phyloP scores from a whole-genome alignment of 257 asterid species.

The Capsicum chinense region DNA sequence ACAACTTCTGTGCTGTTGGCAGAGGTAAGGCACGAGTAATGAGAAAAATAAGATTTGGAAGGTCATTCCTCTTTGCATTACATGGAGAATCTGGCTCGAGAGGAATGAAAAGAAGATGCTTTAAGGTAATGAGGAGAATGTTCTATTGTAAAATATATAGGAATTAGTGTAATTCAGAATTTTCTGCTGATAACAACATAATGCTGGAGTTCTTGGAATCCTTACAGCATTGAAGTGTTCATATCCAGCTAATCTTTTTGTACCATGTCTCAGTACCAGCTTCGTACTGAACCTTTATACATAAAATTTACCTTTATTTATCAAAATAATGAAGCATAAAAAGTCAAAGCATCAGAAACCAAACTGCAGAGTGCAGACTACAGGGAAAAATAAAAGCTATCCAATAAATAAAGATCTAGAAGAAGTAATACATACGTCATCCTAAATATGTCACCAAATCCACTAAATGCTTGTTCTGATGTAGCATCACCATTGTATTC shows the following conservation, averaged over 20 bases:
- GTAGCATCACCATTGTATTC: conserved; percentile 20
- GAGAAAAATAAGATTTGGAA: background rate
- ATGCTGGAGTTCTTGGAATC: background rate
- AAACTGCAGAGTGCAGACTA: background rate
- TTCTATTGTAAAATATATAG: background rate
- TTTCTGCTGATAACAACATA: background rate
- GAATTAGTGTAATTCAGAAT: background rate
- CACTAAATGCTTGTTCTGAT: conserved; percentile 9
- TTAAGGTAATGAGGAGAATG: background rate
- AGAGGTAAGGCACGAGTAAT: background rate
- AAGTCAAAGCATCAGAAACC: background rate
- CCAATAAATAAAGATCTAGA: background rate
- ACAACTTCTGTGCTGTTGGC: conserved; percentile 17
- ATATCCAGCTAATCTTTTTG: background rate
- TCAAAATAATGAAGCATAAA: background rate
- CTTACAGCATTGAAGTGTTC: background rate
- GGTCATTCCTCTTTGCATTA: background rate
- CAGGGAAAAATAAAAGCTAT: background rate
- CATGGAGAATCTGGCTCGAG: background rate
- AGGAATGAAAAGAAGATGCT: background rate
- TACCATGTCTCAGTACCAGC: background rate
- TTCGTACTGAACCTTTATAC: background rate
- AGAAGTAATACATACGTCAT: conserved; percentile 30
- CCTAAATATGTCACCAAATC: conserved; percentile 29
- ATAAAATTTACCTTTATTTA: background rate